Conservation (phyloP, 1,139 yeast genomes). For the Arxiozyma slooffiae region DNA sequence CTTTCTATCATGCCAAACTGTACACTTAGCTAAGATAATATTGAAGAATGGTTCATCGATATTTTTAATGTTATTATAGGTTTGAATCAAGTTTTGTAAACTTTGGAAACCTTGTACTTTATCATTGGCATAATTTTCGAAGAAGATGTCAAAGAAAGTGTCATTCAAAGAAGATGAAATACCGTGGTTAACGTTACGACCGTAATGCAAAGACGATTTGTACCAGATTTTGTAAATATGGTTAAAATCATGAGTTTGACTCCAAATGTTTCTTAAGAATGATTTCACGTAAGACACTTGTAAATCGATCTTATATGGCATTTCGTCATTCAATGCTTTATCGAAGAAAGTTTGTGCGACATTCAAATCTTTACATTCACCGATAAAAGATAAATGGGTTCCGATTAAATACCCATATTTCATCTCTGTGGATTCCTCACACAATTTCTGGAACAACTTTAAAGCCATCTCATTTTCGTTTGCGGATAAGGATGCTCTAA, state of each 20-base stretch:
- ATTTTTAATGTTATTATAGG: slow-evolving; percentile 47
- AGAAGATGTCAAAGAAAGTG: slow-evolving; percentile 58
- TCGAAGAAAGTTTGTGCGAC: slow-evolving; percentile 68
- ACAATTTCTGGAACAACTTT: slow-evolving; percentile 39
- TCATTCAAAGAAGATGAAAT: slow-evolving; percentile 60
- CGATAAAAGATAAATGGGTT: slow-evolving; percentile 71
- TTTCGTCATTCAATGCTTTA: slow-evolving; percentile 52
- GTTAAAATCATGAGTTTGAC: slow-evolving; percentile 47
- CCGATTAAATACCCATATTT: slow-evolving; percentile 44
- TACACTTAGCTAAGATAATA: slow-evolving; percentile 59
- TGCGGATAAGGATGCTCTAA: slow-evolving; percentile 48
- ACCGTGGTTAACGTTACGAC: slow-evolving; percentile 53
- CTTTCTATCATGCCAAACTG: slow-evolving; percentile 57
- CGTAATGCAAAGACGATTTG: slow-evolving; percentile 50
- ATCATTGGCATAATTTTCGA: slow-evolving; percentile 47
- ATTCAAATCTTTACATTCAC: slow-evolving; percentile 63
- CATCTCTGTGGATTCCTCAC: slow-evolving; percentile 31
- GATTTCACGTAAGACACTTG: slow-evolving; percentile 71
- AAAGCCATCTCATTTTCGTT: slow-evolving; percentile 44
- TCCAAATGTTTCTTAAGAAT: slow-evolving; percentile 55
- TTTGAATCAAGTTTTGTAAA: slow-evolving; percentile 48
- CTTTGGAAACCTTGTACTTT: slow-evolving; percentile 47
- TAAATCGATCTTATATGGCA: slow-evolving; percentile 62
- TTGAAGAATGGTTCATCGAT: slow-evolving; percentile 73
- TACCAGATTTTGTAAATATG: slow-evolving; percentile 57